phyloP scores from a whole-genome alignment of 202 grass and related monocot species.

The Schoenoplectus triqueter region DNA sequence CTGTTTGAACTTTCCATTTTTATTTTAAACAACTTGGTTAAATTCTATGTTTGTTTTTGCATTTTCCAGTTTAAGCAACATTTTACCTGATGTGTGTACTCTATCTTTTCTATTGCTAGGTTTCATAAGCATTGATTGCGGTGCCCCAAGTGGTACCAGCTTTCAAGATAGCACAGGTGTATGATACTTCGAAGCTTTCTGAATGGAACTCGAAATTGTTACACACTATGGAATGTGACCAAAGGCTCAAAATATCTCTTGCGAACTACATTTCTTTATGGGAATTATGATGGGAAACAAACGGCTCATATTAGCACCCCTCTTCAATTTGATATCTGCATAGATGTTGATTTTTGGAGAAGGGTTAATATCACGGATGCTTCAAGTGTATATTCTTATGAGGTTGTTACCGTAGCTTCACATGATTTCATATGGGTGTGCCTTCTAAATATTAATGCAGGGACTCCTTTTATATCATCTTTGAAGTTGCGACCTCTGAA shows the following conservation, averaged over 20 bases:
- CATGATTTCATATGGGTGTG: constrained; percentile 32
- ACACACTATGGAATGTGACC: background rate
- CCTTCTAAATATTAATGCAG: constrained; percentile 12
- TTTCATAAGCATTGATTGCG: constrained; percentile 43
- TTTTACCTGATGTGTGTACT: no score
- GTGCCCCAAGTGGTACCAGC: no score
- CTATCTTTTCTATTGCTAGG: constrained; percentile 15
- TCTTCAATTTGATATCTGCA: constrained; percentile 37
- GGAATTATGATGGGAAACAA: constrained; percentile 34
- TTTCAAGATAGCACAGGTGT: no score
- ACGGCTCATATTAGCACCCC: background rate
- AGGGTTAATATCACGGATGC: constrained; percentile 31
- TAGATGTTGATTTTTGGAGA: constrained; percentile 26
- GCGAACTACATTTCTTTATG: background rate
- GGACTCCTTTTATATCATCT: constrained; percentile 42
- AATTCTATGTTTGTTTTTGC: no score
- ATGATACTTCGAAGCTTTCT: no score
- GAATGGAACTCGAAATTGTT: no score
- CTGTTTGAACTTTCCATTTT: no score
- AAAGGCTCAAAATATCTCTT: background rate
- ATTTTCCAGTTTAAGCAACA: no score
- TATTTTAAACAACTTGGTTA: no score
- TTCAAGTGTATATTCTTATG: constrained; percentile 12
- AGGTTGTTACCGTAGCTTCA: constrained; percentile 7
- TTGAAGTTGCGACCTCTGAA: constrained; percentile 38